Conservation (phyloP, 78 protist genomes). For the Mastigamoeba balamuthi region DNA sequence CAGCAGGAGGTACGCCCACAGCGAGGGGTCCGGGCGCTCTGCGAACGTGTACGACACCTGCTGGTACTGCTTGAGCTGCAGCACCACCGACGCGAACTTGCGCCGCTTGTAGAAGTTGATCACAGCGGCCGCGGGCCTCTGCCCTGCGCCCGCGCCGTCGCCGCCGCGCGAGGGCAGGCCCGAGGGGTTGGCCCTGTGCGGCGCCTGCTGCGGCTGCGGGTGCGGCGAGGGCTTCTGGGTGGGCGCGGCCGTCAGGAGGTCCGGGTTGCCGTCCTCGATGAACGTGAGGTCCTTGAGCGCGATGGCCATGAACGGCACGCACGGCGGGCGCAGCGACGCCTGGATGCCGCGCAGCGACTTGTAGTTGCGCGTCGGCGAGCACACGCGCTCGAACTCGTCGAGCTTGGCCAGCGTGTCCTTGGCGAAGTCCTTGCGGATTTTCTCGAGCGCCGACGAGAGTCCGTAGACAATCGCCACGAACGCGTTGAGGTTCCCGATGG, state of each 20-base stretch:
- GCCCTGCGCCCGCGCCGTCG: too few species aligned
- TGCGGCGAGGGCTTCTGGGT: too few species aligned
- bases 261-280: slow-evolving; percentile 41
- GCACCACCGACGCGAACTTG: slow-evolving; percentile 25
- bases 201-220: too few species aligned
- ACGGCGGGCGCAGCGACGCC: slow-evolving; percentile 37
- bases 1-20: too few species aligned
- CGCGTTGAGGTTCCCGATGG: slow-evolving; percentile 12
- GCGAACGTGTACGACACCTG: slow-evolving; percentile 23
- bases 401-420: slow-evolving; percentile 12
- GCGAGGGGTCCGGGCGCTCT: too few species aligned
- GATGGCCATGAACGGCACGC: slow-evolving; percentile 32
- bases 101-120: slow-evolving; percentile 38
- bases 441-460: slow-evolving; percentile 6
- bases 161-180: too few species aligned
- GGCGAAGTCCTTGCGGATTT: slow-evolving; percentile 28
- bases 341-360: slow-evolving; percentile 14
- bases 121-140: too few species aligned
- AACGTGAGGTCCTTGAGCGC: slow-evolving; percentile 31
- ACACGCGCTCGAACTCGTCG: slow-evolving; percentile 26
- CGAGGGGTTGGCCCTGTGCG: too few species aligned
- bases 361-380: slow-evolving; percentile 33
- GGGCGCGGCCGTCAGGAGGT: too few species aligned
- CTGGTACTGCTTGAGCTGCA: slow-evolving; percentile 29
- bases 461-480: slow-evolving; percentile 38